Evolutionary conservation across 495 filamentous ascomycete genomes (phyloP).

Genomic region (Xylaria palmicola): DNA sequence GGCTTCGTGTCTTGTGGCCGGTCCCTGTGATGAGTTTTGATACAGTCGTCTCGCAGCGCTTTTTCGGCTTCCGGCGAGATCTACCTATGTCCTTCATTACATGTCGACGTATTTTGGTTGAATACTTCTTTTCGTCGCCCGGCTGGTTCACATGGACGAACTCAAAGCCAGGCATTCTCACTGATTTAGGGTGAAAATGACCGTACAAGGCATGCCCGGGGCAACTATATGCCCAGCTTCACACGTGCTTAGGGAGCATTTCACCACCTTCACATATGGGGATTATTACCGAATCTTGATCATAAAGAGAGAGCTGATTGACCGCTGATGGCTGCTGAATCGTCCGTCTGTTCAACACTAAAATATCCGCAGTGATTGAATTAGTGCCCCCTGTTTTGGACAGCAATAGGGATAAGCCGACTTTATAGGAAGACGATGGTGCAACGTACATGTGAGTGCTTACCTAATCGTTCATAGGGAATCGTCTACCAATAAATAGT

Average conservation of each 20-base stretch:
- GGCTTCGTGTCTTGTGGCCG: background rate
- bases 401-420: background rate
- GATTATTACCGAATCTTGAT: no score
- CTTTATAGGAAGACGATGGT: background rate
- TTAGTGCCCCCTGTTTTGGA: no score
- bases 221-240: no score
- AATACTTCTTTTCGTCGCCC: slow-evolving; percentile 24
- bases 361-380: no score
- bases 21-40: background rate
- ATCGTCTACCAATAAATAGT: background rate
- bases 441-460: background rate
- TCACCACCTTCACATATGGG: no score
- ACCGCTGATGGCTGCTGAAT: no score
- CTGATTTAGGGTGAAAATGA: no score
- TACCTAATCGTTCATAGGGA: background rate
- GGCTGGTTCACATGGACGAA: slow-evolving; percentile 27
- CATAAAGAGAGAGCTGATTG: no score
- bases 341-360: no score
- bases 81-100: slow-evolving; percentile 41
- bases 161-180: slow-evolving; percentile 25
- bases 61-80: slow-evolving; percentile 27
- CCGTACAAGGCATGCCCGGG: no score
- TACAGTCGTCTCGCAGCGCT: slow-evolving; percentile 12
- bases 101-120: slow-evolving; percentile 33
- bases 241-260: no score